phyloP scores from a whole-genome alignment of 345 rosid genomes.

The Eutrema japonicum region DNA sequence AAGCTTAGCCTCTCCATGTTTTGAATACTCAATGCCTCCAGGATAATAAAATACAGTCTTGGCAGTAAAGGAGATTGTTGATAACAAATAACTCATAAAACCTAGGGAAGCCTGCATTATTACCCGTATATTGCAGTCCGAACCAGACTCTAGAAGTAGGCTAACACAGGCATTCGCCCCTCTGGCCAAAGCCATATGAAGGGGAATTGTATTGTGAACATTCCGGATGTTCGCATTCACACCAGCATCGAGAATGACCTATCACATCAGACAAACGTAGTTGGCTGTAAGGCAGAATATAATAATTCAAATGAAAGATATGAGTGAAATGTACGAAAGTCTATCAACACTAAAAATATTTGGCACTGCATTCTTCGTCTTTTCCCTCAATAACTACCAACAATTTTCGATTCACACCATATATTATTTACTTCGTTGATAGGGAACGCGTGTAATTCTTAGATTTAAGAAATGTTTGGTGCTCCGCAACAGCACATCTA shows the following conservation, averaged over 20 bases:
- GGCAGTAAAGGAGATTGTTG: slow-evolving; percentile 6
- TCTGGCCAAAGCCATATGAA: slow-evolving; percentile 93
- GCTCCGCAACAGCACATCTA: slow-evolving; percentile 7
- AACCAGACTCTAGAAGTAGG: slow-evolving; percentile 81
- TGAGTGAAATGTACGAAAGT: slow-evolving; percentile 2
- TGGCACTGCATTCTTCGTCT: slow-evolving; percentile 12
- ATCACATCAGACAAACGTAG: slow-evolving; percentile 33
- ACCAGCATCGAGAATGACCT: slow-evolving; percentile 96
- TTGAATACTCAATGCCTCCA: slow-evolving; percentile 8
- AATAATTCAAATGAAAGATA: slow-evolving; percentile 27
- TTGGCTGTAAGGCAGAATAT: slow-evolving; percentile 21
- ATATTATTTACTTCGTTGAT: slow-evolving; percentile 4
- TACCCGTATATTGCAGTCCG: slow-evolving; percentile 93
- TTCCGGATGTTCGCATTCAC: slow-evolving; percentile 89
- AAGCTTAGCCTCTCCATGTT: not conserved
- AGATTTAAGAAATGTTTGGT: slow-evolving; percentile 14
- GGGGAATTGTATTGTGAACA: slow-evolving; percentile 85
- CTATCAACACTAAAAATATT: slow-evolving; percentile 21
- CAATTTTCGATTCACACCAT: slow-evolving; percentile 12
- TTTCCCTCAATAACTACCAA: slow-evolving; percentile 26
- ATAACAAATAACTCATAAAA: slow-evolving; percentile 21
- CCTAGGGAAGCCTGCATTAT: slow-evolving; percentile 14
- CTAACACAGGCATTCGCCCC: slow-evolving; percentile 92
- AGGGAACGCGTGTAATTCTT: slow-evolving; percentile 9
- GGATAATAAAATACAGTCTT: not conserved